These are phyloP conservation scores for Rhizopogon sp. DNA, from an alignment of 768 basidiomycete species.

Conservation along the genomic window DNA sequence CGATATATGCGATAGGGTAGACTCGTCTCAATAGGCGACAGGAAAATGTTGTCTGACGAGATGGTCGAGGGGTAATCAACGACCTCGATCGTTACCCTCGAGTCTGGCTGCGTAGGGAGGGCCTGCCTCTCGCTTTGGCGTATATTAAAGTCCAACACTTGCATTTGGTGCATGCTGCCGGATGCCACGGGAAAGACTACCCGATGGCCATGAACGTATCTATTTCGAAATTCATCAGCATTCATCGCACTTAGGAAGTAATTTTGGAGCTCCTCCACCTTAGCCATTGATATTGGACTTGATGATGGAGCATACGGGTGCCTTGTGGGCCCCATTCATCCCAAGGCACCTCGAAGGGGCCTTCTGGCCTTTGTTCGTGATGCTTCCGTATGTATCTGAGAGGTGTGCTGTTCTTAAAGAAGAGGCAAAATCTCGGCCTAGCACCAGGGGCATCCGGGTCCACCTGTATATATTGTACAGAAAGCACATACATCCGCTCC, in stretches of 20 bases:
- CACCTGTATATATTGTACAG: conserved; percentile 17
- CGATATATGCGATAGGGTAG: conserved; percentile 28
- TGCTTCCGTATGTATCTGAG: conserved; percentile 11
- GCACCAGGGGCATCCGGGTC: conserved; percentile 2
- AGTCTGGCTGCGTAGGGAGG: background rate
- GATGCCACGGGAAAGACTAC: conserved; percentile 21
- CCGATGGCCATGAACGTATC: conserved; percentile 40
- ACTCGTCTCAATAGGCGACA: conserved; percentile 16
- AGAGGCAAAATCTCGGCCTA: conserved; percentile 17
- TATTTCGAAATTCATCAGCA: conserved; percentile 5
- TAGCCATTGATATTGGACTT: conserved; percentile 34
- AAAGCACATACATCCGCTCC: conserved; percentile 16
- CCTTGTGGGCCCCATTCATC: conserved; percentile 32
- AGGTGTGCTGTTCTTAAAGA: conserved; percentile 29
- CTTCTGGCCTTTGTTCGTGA: background rate
- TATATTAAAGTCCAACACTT: conserved; percentile 29
- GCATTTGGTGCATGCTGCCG: conserved; percentile 8
- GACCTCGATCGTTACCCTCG: background rate
- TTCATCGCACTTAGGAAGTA: no score
- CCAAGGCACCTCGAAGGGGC: conserved; percentile 24
- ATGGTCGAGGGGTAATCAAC: conserved; percentile 10
- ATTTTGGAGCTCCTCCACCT: conserved; percentile 19
- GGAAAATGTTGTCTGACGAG: conserved; percentile 17
- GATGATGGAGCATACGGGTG: conserved; percentile 28
- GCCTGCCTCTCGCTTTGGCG: conserved; percentile 5